A percentile compares a stretch with the other conserved stretches of the same genome.
These are phyloP conservation scores for Rossbeevera mucosa DNA, from an alignment of 768 basidiomycete species.

Conservation along the genomic window DNA sequence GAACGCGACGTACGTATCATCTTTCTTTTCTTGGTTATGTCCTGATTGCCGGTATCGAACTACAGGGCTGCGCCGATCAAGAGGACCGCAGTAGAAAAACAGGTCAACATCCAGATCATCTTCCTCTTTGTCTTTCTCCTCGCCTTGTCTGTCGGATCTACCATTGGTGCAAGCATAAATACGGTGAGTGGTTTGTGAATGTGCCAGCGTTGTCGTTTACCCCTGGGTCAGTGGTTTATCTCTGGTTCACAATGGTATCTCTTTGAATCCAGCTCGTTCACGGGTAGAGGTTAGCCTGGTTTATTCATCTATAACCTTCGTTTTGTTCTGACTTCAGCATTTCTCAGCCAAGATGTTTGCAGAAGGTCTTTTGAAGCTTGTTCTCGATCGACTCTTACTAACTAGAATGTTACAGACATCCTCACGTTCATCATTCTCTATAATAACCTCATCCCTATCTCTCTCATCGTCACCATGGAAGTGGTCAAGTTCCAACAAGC, in stretches of 20 bases:
- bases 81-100: slow-evolving; percentile 89
- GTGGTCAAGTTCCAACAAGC: slow-evolving; percentile 99
- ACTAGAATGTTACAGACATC: slow-evolving; percentile 56
- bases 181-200: slow-evolving; percentile 42
- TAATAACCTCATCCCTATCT: slow-evolving; percentile 99
- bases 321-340: neutral
- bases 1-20: slow-evolving; percentile 81
- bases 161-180: slow-evolving; percentile 87
- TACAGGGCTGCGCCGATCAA: slow-evolving; percentile 91
- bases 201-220: neutral
- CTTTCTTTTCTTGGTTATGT: neutral
- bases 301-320: neutral
- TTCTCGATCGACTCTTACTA: neutral
- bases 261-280: slow-evolving; percentile 52
- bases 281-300: slow-evolving; percentile 54
- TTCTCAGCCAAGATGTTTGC: slow-evolving; percentile 66
- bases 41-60: neutral
- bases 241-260: slow-evolving; percentile 90
- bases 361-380: slow-evolving; percentile 53
- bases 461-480: slow-evolving; percentile 99
- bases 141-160: slow-evolving; percentile 83
- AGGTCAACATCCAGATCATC: slow-evolving; percentile 94
- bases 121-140: slow-evolving; percentile 89
- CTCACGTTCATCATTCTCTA: slow-evolving; percentile 98
- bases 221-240: slow-evolving; percentile 67